Evolutionary conservation across 108 stramenopile species (phyloP).

Genomic region (Stephanodiscus minutulus): DNA sequence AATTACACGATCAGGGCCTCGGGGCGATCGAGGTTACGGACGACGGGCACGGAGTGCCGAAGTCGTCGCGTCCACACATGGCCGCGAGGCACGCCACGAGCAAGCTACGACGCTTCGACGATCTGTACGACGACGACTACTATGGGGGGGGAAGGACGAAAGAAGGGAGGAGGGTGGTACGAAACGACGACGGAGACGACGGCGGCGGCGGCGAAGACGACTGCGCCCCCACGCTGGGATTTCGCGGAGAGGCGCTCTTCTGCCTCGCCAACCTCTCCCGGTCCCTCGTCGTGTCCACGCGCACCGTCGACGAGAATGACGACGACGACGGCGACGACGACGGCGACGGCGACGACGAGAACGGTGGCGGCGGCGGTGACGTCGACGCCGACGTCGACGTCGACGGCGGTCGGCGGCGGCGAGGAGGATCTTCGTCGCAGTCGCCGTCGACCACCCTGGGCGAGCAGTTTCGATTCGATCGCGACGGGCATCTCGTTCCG

Average conservation of each 20-base stretch:
- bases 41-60: conserved; percentile 82
- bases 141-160: too few relatives aligned
- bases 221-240: conserved; percentile 57
- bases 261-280: conserved; percentile 68
- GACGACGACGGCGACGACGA: background rate
- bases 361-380: too few relatives aligned
- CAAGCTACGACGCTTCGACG: conserved; percentile 77
- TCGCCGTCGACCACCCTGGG: conserved; percentile 33
- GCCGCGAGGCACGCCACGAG: conserved; percentile 85
- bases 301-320: conserved; percentile 54
- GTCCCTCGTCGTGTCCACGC: conserved; percentile 68
- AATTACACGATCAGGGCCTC: conserved; percentile 75
- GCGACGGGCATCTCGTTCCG: conserved; percentile 50
- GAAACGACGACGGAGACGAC: conserved; percentile 10
- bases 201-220: conserved; percentile 1
- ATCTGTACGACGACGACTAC: conserved; percentile 58
- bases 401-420: background rate
- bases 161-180: too few relatives aligned
- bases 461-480: conserved; percentile 60
- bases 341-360: conserved; percentile 1
- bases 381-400: too few relatives aligned
- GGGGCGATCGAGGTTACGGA: conserved; percentile 86
- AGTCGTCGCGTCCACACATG: conserved; percentile 55
- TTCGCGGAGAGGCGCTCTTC: conserved; percentile 92
- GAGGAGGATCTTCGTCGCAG: background rate